Base-by-base conservation (phyloP, 352 stramenopile species). In the Phytophthora sansomeana region DNA sequence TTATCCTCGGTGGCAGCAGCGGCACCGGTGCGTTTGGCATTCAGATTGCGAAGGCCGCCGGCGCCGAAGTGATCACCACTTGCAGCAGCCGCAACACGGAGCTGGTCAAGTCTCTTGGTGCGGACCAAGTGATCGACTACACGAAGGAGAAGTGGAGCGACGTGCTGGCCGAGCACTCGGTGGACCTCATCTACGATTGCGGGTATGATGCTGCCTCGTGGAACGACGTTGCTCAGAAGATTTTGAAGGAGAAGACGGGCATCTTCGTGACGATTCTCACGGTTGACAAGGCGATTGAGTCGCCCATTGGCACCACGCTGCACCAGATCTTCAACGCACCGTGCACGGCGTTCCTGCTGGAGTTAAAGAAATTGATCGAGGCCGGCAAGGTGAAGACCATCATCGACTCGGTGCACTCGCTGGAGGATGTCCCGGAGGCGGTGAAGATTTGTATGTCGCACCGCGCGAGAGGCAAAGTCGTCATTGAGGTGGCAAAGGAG, bases 401-500 rank as follows among this genome's bases (percentile, higher is more conserved):
- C n/a, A n/a, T 88, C 19, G 72, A 83, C 56, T 78, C 72, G 59
- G 69, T 87, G 17, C 74, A 88, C 50, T 58, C 69, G 46, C 83
- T 93, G 21, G 69, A 89, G 39, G 75, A 78, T 51, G 41, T 88
- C 24, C 35, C 73, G 19, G 77, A 87, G 9, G 85, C 66, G 54
- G 76, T 90, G 43, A 67, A 76, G 38, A 72, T 77, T 41, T 75
- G 84, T 35, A 84, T 90, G 72, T 74, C 63, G 39, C 66, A 74
- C 55, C 81, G 81, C 19, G 77, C 77, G 0, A 77, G 77, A 39
- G 84, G 84, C 63, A 92, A 92, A 66, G 86, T 92, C 38, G 70
- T 91, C 35, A 72, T 91, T 26, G 74, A 86, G 47, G 74, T 91
- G 41, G 46, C 52, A 2, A 69, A 60, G 47, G 72, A 69, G 61